Conservation (phyloP, 2,329 filamentous ascomycete genomes). For the Penicillium concentricum region DNA sequence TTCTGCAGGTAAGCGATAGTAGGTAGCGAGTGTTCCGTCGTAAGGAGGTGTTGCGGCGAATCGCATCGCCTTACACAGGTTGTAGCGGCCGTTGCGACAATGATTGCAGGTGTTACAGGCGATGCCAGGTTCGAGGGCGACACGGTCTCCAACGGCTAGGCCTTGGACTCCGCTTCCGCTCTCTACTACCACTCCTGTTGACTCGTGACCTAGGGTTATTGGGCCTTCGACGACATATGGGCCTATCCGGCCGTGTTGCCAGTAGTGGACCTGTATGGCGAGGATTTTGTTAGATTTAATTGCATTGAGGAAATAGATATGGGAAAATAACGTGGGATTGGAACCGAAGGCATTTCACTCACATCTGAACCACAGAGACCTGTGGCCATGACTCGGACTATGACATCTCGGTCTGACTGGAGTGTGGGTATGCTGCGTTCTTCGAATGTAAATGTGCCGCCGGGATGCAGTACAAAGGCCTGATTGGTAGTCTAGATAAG, state of each 20-base stretch:
- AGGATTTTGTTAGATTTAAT: not conserved
- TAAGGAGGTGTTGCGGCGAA: constrained; percentile 89
- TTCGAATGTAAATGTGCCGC: constrained; percentile 24
- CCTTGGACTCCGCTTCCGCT: constrained; percentile 56
- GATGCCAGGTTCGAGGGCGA: constrained; percentile 71
- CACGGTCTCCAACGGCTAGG: constrained; percentile 63
- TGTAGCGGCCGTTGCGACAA: constrained; percentile 79
- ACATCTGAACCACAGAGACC: constrained; percentile 84
- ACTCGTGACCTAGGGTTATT: constrained; percentile 63
- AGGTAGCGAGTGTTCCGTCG: constrained; percentile 80
- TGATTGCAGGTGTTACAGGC: constrained; percentile 67
- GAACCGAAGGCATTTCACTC: constrained; percentile 21
- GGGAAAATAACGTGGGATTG: not conserved
- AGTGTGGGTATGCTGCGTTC: constrained; percentile 18
- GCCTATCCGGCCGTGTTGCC: constrained; percentile 40
- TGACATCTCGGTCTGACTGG: constrained; percentile 60
- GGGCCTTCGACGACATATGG: constrained; percentile 36
- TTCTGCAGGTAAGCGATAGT: constrained; percentile 76
- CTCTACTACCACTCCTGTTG: constrained; percentile 60
- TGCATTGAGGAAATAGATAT: not conserved
- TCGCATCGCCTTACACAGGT: constrained; percentile 78
- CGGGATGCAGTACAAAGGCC: constrained; percentile 22
- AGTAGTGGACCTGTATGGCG: constrained; percentile 39
- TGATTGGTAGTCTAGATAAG: constrained; percentile 4
- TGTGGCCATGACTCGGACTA: constrained; percentile 75